Conservation (phyloP, 169 alveolate species). For the Eimeria acervulina region DNA sequence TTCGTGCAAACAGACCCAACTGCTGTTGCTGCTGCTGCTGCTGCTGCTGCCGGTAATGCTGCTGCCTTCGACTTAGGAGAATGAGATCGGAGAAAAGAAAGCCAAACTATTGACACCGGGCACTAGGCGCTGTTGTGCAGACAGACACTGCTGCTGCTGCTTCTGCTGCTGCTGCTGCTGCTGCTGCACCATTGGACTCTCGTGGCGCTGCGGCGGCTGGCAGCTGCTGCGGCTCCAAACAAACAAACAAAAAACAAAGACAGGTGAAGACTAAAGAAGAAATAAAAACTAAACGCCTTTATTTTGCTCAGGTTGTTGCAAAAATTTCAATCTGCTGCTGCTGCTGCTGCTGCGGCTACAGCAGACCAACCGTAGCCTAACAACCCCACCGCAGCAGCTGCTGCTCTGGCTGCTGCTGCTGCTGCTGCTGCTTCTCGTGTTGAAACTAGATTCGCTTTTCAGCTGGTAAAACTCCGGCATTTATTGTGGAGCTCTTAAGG, state of each 20-base stretch:
- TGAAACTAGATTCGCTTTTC: too few species aligned
- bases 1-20: neutral
- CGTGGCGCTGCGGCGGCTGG: neutral
- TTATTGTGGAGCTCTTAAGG: too few species aligned
- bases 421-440: too few species aligned
- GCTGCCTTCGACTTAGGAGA: neutral
- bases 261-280: neutral
- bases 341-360: too few species aligned
- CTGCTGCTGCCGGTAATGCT: neutral
- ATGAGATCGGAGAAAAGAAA: neutral
- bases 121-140: neutral
- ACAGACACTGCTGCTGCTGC: neutral
- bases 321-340: neutral
- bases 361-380: too few species aligned
- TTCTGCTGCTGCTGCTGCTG: constrained; percentile 34
- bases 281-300: neutral
- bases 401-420: too few species aligned
- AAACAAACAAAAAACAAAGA: too few species aligned
- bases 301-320: neutral
- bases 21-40: constrained; percentile 7
- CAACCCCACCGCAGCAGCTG: too few species aligned
- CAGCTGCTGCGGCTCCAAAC: neutral
- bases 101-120: neutral
- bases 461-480: too few species aligned
- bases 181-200: constrained; percentile 63